Base-by-base conservation (phyloP, 306 rosid genomes). In the Prunus dulcis region DNA sequence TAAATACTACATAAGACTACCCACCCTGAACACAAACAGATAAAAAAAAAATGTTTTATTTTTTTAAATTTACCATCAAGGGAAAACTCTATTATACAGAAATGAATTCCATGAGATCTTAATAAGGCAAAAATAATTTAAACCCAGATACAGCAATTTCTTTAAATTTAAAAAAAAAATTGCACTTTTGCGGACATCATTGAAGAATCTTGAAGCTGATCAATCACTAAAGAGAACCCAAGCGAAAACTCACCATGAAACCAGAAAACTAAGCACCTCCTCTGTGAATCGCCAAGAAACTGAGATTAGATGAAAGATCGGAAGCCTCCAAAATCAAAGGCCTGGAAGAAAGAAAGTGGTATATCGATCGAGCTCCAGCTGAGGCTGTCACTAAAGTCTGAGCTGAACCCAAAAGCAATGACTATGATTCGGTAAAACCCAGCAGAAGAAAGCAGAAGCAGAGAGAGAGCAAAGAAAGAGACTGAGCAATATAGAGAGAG, bases 51-150 rank as follows among this genome's bases (percentile, higher is more conserved):
- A 15, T 2, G 69, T 19, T 9, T 27, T 15, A 3, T 52, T 8
- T 69, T 23, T 50, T 4, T 23, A 57, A 9, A 27, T 73, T 60
- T 6, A 2, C 75, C 32, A 34, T 71, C 75, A 32, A 5, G n/a
- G 65, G 15, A 17, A 50, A 32, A 63, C 32, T 7, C 62, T 64
- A 38, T 32, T 12, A 20, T 17, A 38, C 18, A 34, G 14, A 55
- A 52, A 65, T 34, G 53, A n/a, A 76, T 66, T 61, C 23, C 4
- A 20, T 34, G 41, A 15, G 79, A 76, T 76, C 81, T 71, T 55
- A 27, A 25, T 46, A 71, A 56, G 34, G n/a, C 67, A 72, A 64
- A 64, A 50, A 49, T 5, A 28, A 28, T 61, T 17, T 1, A 27
- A 15, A 34, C 62, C 55, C 46, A 63, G 60, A 55, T 18, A 72